phyloP scores from a whole-genome alignment of 1,284 basidiomycete genomes.

The Xanthoconium separans region DNA sequence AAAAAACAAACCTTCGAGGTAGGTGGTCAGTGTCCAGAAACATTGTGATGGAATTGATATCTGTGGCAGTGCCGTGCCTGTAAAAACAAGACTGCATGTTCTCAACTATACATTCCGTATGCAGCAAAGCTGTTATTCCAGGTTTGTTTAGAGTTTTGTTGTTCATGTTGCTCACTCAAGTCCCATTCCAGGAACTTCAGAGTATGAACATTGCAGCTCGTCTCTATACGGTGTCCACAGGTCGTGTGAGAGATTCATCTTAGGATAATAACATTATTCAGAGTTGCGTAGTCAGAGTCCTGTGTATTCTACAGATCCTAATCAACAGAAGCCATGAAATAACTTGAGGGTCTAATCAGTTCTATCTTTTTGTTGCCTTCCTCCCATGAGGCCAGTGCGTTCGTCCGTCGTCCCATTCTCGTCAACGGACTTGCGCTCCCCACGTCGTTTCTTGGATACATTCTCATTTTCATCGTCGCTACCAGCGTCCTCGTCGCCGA shows the following conservation, averaged over 20 bases:
- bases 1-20: slow-evolving; percentile 87
- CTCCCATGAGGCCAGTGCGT: slow-evolving; percentile 60
- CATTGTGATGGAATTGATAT: slow-evolving; percentile 2
- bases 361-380: slow-evolving; percentile 27
- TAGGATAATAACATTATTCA: slow-evolving; percentile 6
- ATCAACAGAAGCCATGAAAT: slow-evolving; percentile 21
- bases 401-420: slow-evolving; percentile 52
- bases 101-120: slow-evolving; percentile 89
- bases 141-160: slow-evolving; percentile 40
- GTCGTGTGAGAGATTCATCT: slow-evolving; percentile 65
- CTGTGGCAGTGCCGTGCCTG: slow-evolving; percentile 74
- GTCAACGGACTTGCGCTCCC: slow-evolving; percentile 46
- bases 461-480: slow-evolving; percentile 63
- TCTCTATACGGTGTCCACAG: slow-evolving; percentile 79
- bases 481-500: slow-evolving; percentile 79
- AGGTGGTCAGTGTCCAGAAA: slow-evolving; percentile 4
- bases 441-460: slow-evolving; percentile 48
- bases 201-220: slow-evolving; percentile 90
- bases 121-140: slow-evolving; percentile 92
- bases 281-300: slow-evolving; percentile 11
- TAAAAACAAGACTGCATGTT: slow-evolving; percentile 93
- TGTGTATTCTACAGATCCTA: slow-evolving; percentile 53
- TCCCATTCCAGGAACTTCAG: slow-evolving; percentile 70
- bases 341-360: slow-evolving; percentile 21
- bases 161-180: background rate